Base-by-base conservation (phyloP, 2,329 filamentous ascomycete species). In the Ambrosiella xylebori region DNA sequence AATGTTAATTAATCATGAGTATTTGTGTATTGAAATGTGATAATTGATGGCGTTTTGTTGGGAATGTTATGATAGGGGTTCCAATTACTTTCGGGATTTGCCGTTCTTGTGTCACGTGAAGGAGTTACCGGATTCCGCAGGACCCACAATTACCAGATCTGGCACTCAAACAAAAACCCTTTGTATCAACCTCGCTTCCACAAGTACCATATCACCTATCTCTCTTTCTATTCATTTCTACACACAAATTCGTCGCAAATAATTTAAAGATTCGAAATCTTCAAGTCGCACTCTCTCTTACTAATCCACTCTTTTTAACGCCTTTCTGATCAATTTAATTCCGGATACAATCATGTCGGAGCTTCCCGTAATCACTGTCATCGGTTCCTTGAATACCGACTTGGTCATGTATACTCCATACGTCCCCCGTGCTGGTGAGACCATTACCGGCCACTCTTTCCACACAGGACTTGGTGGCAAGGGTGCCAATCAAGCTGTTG, bases 401-500 rank as follows among this genome's bases (percentile, higher is more conserved):
- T 80, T 88, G 63, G 80, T 87, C 57, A 85, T 82, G 1, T 73
- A 79, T 57, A 86, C 83, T 8, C 71, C 80, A 0, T 80, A 84
- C 12, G 74, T 86, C n/a, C 85, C 85, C 0, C 71, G 72, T 1
- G 76, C 77, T 1, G 85, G 85, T 56, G 85, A 88, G 66, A 88
- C 85, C 0, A 72, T 88, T 8, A 82, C 80, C 11, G 76, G 81
- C 38, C 74, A 75, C 61, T 85, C 78, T 76, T 79, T 62, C 44
- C 47, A 58, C 37, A 58, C 57, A 3, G 59, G 58, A 1, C 41
- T 60, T 35, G 85, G 85, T 53, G 85, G 85, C 13, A 88, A 88
- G 71, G 85, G 85, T 49, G 84, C 84, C 39, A 88, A 88, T 67
- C 85, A 88, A 71, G 84, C 83, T 2, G 82, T 86, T 41, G 82